phyloP scores from a whole-genome alignment of 2,329 filamentous ascomycete species.

The Aureobasidium mangrovei region DNA sequence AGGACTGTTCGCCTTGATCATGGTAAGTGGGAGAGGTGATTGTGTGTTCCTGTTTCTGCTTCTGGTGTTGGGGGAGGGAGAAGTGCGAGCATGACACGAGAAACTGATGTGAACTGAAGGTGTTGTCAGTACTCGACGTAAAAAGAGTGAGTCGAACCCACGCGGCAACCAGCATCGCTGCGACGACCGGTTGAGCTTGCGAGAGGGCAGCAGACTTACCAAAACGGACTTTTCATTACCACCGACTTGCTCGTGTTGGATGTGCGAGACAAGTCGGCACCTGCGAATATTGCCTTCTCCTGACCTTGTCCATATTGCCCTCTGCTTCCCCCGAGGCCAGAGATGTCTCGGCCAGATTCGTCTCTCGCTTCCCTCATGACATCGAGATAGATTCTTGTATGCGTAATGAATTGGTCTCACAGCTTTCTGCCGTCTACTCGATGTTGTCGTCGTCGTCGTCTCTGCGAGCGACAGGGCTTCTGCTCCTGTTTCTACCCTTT shows the following conservation, averaged over 20 bases:
- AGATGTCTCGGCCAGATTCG: not conserved
- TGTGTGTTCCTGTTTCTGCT: not conserved
- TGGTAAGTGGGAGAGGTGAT: not conserved
- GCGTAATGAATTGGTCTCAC: too few relatives aligned
- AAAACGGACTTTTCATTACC: slow-evolving; percentile 3
- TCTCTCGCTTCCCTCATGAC: not conserved
- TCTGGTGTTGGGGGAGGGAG: not conserved
- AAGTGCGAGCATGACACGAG: not conserved
- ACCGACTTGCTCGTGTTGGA: not conserved
- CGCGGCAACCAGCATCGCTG: not conserved
- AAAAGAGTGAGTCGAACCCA: not conserved
- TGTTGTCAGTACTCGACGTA: not conserved
- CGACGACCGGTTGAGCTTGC: not conserved
- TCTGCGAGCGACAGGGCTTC: slow-evolving; percentile 34
- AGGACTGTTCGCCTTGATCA: not conserved
- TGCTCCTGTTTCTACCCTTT: slow-evolving; percentile 32
- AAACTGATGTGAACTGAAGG: not conserved
- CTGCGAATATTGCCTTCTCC: not conserved
- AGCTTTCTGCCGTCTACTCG: slow-evolving; percentile 10
- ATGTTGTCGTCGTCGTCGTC: slow-evolving; percentile 22
- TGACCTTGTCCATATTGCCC: not conserved
- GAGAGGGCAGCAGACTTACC: not conserved
- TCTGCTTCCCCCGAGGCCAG: not conserved
- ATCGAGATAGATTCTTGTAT: too few relatives aligned
- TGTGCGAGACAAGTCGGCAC: slow-evolving; percentile 5